phyloP scores from a whole-genome alignment of 352 stramenopile genomes.

The Phytopythium litorale region DNA sequence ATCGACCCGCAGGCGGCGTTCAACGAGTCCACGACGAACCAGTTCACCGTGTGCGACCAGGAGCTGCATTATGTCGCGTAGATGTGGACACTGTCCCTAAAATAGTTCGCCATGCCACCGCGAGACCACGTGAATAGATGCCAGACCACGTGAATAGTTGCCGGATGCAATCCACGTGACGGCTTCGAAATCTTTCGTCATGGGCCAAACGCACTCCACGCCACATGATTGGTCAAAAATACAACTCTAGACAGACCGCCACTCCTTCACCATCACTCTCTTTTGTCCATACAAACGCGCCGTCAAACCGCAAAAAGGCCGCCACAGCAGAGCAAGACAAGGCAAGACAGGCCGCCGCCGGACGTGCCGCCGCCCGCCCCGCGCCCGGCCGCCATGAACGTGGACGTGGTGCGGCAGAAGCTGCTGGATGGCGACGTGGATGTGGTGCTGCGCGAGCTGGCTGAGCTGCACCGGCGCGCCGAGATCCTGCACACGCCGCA shows the following conservation, averaged over 20 bases:
- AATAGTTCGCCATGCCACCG: not conserved
- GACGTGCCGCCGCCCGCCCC: constrained; percentile 15
- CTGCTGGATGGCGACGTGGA: constrained; percentile 75
- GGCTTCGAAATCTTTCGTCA: not conserved
- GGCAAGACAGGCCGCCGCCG: not conserved
- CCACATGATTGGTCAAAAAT: constrained; percentile 17
- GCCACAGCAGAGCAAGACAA: constrained; percentile 14
- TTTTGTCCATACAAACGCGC: not conserved
- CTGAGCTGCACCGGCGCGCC: constrained; percentile 82
- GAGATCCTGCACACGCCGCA: constrained; percentile 89
- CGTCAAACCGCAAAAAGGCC: constrained; percentile 3
- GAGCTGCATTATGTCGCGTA: constrained; percentile 47
- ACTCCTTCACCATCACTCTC: not conserved
- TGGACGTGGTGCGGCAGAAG: constrained; percentile 84
- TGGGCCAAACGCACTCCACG: too few relatives aligned
- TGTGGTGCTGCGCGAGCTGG: constrained; percentile 77
- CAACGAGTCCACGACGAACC: constrained; percentile 86
- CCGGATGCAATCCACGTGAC: not conserved
- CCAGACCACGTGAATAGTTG: not conserved
- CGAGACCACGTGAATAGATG: not conserved
- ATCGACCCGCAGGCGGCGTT: constrained; percentile 51
- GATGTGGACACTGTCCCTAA: not conserved
- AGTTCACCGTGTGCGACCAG: constrained; percentile 65
- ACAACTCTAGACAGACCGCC: not conserved
- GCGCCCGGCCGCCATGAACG: constrained; percentile 57